phyloP scores from a whole-genome alignment of 306 rosid genomes.

The Ochetophila trinervis region DNA sequence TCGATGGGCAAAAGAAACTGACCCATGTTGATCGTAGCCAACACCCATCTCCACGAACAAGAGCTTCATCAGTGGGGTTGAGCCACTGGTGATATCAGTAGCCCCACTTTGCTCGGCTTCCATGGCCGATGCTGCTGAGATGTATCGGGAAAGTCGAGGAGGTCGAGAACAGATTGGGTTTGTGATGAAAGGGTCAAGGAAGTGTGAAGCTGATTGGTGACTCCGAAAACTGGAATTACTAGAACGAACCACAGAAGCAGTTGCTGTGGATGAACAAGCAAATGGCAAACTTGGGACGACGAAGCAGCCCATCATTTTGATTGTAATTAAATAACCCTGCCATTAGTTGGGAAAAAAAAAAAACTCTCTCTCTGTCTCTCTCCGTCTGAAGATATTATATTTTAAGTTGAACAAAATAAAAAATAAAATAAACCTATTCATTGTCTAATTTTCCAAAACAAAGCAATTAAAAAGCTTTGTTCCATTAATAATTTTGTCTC shows the following conservation, averaged over 20 bases:
- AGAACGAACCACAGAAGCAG: neutral
- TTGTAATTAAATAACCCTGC: neutral
- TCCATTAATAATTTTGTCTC: too few relatives aligned
- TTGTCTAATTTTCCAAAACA: too few relatives aligned
- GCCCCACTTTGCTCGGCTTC: constrained; percentile 43
- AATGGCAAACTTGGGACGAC: constrained; percentile 34
- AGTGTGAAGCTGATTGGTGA: constrained; percentile 18
- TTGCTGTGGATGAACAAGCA: constrained; percentile 6
- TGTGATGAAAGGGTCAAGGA: constrained; percentile 26
- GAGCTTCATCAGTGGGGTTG: constrained; percentile 60
- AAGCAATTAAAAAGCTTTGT: too few relatives aligned
- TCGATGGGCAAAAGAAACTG: constrained; percentile 10
- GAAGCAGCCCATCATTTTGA: constrained; percentile 1
- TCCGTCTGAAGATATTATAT: too few relatives aligned
- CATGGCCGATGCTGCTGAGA: constrained; percentile 44
- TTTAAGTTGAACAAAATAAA: too few relatives aligned
- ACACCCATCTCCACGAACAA: constrained; percentile 98
- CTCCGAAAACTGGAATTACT: constrained; percentile 11
- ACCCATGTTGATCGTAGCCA: constrained; percentile 97
- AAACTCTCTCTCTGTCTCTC: constrained; percentile 13
- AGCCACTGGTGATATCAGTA: constrained; percentile 12
- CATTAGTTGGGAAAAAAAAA: neutral
- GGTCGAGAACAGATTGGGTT: constrained; percentile 22
- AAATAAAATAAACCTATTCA: too few relatives aligned
- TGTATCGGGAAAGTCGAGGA: constrained; percentile 32